These are phyloP conservation scores for Boletus sp. DNA, from an alignment of 768 basidiomycete species.

Conservation along the genomic window DNA sequence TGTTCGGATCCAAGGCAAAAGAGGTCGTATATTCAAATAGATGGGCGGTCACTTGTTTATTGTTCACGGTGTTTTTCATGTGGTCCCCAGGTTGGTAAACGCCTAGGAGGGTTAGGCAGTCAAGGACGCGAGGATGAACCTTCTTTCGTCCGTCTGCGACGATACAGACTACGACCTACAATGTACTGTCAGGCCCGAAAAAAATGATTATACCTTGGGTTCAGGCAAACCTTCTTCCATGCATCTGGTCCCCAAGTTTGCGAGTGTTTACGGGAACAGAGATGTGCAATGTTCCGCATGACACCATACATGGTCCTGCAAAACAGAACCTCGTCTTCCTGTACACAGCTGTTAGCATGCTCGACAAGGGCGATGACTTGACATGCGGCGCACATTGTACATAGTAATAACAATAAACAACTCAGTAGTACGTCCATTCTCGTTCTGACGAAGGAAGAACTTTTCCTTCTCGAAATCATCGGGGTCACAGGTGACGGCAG, in stretches of 20 bases:
- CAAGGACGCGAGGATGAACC: slow-evolving; percentile 78
- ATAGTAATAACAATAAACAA: slow-evolving; percentile 94
- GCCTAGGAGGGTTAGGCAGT: slow-evolving; percentile 87
- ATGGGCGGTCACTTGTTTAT: slow-evolving; percentile 68
- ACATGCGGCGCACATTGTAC: slow-evolving; percentile 76
- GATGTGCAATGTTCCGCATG: slow-evolving; percentile 80
- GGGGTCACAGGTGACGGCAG: slow-evolving; percentile 91
- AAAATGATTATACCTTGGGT: background rate
- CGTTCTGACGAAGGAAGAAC: slow-evolving; percentile 83
- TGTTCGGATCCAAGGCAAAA: slow-evolving; percentile 72
- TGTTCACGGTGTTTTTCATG: slow-evolving; percentile 64
- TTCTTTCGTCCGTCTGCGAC: slow-evolving; percentile 86
- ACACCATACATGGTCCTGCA: slow-evolving; percentile 93
- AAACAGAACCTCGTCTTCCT: slow-evolving; percentile 90
- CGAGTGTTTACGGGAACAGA: slow-evolving; percentile 82
- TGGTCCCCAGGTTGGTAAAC: slow-evolving; percentile 77
- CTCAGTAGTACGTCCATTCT: slow-evolving; percentile 77
- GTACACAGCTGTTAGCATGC: slow-evolving; percentile 12
- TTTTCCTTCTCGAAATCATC: slow-evolving; percentile 84
- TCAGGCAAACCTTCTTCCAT: slow-evolving; percentile 78
- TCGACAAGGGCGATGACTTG: background rate
- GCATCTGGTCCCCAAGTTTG: slow-evolving; percentile 95
- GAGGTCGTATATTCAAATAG: slow-evolving; percentile 87
- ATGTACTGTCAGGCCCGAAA: background rate
- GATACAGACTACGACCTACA: slow-evolving; percentile 85